These are phyloP conservation scores for Hypoxylon trugodes DNA, from an alignment of 495 filamentous ascomycete species.

Conservation along the genomic window DNA sequence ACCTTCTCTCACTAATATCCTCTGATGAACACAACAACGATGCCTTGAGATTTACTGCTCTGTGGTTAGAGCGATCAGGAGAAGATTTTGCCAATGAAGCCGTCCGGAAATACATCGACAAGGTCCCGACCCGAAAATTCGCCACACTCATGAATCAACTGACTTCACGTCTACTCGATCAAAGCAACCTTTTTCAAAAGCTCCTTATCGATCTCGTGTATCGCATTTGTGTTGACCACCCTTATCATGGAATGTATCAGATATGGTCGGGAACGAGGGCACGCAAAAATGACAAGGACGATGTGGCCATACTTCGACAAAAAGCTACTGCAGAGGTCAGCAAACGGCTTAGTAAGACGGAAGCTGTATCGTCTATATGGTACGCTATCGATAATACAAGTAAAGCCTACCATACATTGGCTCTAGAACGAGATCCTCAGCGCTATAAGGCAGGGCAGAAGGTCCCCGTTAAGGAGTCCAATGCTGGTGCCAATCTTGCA, in stretches of 20 bases:
- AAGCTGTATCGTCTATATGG: conserved; percentile 65
- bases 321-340: conserved; percentile 74
- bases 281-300: conserved; percentile 71
- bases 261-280: conserved; percentile 83
- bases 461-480: conserved; percentile 66
- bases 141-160: conserved; percentile 94
- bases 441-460: conserved; percentile 71
- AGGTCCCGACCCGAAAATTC: conserved; percentile 90
- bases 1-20: conserved; percentile 82
- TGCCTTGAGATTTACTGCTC: conserved; percentile 89
- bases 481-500: conserved; percentile 64
- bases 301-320: conserved; percentile 73
- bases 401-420: conserved; percentile 75
- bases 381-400: conserved; percentile 74
- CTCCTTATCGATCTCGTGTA: conserved; percentile 75
- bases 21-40: conserved; percentile 90
- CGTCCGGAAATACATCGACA: conserved; percentile 70
- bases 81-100: conserved; percentile 77
- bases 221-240: conserved; percentile 88
- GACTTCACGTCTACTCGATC: conserved; percentile 84
- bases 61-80: conserved; percentile 88
- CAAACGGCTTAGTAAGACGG: conserved; percentile 58
- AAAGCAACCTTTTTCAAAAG: conserved; percentile 72
- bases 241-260: conserved; percentile 95
- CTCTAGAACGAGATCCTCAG: conserved; percentile 66